Base-by-base conservation (phyloP, 176 grass and related monocot genomes). In the Cocos nucifera region DNA sequence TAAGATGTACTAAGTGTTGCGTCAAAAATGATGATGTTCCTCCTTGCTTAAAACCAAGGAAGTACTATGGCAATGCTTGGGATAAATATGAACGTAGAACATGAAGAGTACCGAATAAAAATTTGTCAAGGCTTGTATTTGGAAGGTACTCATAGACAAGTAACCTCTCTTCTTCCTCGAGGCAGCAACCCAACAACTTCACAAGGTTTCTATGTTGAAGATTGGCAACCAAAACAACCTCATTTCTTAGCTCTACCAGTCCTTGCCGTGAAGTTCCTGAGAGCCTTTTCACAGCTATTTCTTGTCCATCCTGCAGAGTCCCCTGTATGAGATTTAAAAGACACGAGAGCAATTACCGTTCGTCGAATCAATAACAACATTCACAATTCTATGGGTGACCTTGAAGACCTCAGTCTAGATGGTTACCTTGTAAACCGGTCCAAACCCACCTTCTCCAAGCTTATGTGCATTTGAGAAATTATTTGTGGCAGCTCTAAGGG, bases 161-260 rank as follows among this genome's bases (percentile, higher is more conserved):
- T 30, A 30, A 30, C 28, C 28, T 30, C 28, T 30, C 62, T 12
- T 82, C 28, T 30, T 30, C 28, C 28, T 30, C 66, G 27, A 85
- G 62, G 69, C 81, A 89, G 30, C 61, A 85, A 5, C 81, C 78
- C 0, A 85, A 24, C 25, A 89, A 28, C 8, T 72, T 63, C 3
- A 81, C 81, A 20, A 89, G 51, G 17, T 89, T 85, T 62, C 48
- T 82, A 50, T 89, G 82, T 52, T 85, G 78, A 17, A 85, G 86
- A 71, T 79, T 89, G 3, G 67, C 86, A 1, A 85, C 48, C 1
- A 89, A 25, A 18, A 65, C 50, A 0, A 85, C 63, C 75, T 85
- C 78, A 48, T 79, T 90, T 76, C 32, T 84, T 22, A 85, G 58
- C 26, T 89, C 65, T 22, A 57, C 10, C 0, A 53, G 51, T 5